Conservation (phyloP, 2,329 filamentous ascomycete genomes). For the Falciphora oryzae region DNA sequence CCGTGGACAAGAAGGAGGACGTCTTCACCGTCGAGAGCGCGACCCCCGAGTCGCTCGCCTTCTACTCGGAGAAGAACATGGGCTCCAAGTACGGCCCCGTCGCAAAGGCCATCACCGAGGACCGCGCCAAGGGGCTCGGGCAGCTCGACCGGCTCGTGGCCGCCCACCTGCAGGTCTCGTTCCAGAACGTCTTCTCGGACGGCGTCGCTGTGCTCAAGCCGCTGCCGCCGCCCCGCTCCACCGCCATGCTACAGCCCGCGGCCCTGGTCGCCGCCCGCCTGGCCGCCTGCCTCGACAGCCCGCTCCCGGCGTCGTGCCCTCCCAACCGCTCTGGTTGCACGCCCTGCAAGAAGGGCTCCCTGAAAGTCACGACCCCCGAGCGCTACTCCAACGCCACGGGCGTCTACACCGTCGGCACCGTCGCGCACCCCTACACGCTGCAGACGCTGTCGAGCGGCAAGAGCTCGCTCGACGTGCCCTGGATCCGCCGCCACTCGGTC, state of each 20-base stretch:
- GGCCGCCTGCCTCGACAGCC: constrained; percentile 66
- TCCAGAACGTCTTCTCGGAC: constrained; percentile 70
- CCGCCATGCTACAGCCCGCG: constrained; percentile 63
- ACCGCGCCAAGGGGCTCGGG: constrained; percentile 54
- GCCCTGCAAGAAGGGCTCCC: constrained; percentile 61
- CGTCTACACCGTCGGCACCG: constrained; percentile 75
- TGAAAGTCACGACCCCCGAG: constrained; percentile 61
- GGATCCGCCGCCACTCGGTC: constrained; percentile 60
- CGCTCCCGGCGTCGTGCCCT: constrained; percentile 72
- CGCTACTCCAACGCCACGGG: constrained; percentile 66
- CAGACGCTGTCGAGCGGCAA: constrained; percentile 60
- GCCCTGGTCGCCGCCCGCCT: constrained; percentile 70
- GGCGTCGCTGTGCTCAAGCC: constrained; percentile 83
- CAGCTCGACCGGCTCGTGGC: constrained; percentile 72
- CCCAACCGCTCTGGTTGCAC: constrained; percentile 72
- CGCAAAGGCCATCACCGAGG: constrained; percentile 52
- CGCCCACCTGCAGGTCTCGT: constrained; percentile 76
- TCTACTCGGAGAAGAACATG: constrained; percentile 64
- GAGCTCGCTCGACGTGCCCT: constrained; percentile 54
- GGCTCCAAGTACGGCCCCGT: constrained; percentile 62
- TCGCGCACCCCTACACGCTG: constrained; percentile 88
- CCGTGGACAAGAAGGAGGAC: constrained; percentile 32
- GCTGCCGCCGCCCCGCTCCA: constrained; percentile 62
- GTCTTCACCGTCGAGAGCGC: constrained; percentile 57
- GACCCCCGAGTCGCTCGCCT: constrained; percentile 63